Base-by-base conservation (phyloP, 495 filamentous ascomycete genomes). In the Hypoxylon intermedium region DNA sequence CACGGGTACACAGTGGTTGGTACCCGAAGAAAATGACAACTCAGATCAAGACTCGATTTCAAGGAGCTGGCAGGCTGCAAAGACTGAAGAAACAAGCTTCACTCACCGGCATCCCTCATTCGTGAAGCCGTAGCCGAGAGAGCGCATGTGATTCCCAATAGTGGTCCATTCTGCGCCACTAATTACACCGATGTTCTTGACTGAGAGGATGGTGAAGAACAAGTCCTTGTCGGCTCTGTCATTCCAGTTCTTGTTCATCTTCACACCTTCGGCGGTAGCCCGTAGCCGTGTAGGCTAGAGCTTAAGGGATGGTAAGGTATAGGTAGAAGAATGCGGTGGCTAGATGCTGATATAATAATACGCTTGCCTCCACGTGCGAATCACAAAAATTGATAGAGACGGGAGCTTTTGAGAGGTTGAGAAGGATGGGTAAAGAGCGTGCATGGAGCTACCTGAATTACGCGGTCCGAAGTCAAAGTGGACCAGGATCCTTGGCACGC, bases 101-200 rank as follows among this genome's bases (percentile, higher is more conserved):
- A 75, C 77, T 74, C 62, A 82, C 79, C 79, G 79, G 46, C 79
- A 82, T 71, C 79, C 79, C 58, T 82, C 79, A 69, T 82, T 82
- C 2, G 79, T 82, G 60, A 82, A 82, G 61, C 78, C 78, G 30
- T 82, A 82, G 53, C 79, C 79, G 31, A 80, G 34, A 11, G 69
- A 64, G 40, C 79, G 74, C 79, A 82, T 80, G 46, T 77, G 72
- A 59, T 78, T 79, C 43, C 79, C 79, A 34, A 82, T 82, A 9
- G 76, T 80, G 12, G 71, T 75, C 79, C 79, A 82, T 74, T 82
- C 79, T 13, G 71, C 63, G 37, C 79, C 79, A 71, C 79, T 82
- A 70, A 82, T 82, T 63, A 80, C 74, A 50, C 78, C 79, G 23
- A 82, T 80, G 56, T 80, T 79, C 68, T 82, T 82, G 40, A 82